Conservation (phyloP, 371 early-diverging fungal species). For the Syncephalis plumigaleata region DNA sequence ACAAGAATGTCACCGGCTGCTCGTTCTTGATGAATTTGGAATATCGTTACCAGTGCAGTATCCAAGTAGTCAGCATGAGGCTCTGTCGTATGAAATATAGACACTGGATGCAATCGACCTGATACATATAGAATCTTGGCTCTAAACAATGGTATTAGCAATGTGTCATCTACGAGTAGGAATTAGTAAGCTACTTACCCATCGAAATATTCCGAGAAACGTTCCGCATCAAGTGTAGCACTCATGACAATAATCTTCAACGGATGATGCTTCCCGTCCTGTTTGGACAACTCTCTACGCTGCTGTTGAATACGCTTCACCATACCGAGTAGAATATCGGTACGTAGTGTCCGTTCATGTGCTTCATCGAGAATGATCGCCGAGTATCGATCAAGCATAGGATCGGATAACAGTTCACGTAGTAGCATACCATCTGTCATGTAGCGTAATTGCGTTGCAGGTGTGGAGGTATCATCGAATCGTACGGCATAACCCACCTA, state of each 20-base stretch:
- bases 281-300: conserved; percentile 22
- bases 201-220: conserved; percentile 79
- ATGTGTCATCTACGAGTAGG: not conserved
- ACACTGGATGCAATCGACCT: conserved; percentile 82
- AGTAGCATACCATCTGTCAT: conserved; percentile 98
- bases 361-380: conserved; percentile 95
- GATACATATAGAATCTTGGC: conserved; percentile 68
- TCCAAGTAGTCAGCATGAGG: conserved; percentile 85
- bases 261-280: conserved; percentile 21
- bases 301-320: conserved; percentile 65
- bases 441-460: conserved; percentile 77
- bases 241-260: conserved; percentile 93
- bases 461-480: conserved; percentile 84
- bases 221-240: conserved; percentile 89
- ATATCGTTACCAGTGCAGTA: conserved; percentile 62
- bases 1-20: conserved; percentile 79
- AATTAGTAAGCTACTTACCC: conserved; percentile 10
- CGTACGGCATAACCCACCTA: conserved; percentile 89
- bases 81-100: conserved; percentile 50
- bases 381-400: conserved; percentile 56
- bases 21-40: conserved; percentile 80
- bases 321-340: conserved; percentile 94
- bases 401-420: conserved; percentile 79
- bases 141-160: conserved; percentile 19
- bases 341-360: conserved; percentile 94